These are phyloP conservation scores for Nidularia sp. DNA, from an alignment of 768 basidiomycete species.

Conservation along the genomic window DNA sequence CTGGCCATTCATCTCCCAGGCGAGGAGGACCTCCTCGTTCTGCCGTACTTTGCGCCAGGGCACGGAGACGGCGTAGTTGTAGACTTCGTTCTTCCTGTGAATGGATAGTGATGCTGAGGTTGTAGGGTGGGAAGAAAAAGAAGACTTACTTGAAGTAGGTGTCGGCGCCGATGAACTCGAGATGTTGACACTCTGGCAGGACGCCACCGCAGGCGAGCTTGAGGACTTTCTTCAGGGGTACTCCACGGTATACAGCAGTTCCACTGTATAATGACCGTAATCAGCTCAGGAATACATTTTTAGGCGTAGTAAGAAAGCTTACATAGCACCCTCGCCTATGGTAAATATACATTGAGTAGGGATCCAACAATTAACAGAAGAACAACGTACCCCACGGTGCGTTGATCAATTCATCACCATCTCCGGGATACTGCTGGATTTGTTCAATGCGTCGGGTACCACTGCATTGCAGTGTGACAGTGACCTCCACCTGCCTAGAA, in stretches of 20 bases:
- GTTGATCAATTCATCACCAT: slow-evolving; percentile 50
- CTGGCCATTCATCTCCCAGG: slow-evolving; percentile 50
- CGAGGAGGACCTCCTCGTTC: slow-evolving; percentile 45
- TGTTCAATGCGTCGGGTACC: slow-evolving; percentile 51
- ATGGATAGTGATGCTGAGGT: background rate
- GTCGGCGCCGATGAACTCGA: slow-evolving; percentile 55
- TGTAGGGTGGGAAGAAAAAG: background rate
- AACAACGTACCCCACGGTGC: slow-evolving; percentile 38
- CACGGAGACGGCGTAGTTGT: slow-evolving; percentile 42
- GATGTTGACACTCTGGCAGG: slow-evolving; percentile 40
- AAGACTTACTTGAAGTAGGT: slow-evolving; percentile 47
- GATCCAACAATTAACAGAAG: background rate
- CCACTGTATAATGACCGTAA: slow-evolving; percentile 23
- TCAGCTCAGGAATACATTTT: background rate
- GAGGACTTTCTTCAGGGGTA: slow-evolving; percentile 48
- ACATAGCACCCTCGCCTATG: slow-evolving; percentile 46
- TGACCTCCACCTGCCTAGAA: slow-evolving; percentile 40
- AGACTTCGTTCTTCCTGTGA: slow-evolving; percentile 26
- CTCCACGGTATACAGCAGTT: slow-evolving; percentile 48
- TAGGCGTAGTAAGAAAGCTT: slow-evolving; percentile 4
- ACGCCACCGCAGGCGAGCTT: slow-evolving; percentile 50
- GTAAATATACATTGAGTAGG: background rate
- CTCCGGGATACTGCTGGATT: slow-evolving; percentile 47
- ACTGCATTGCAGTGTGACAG: slow-evolving; percentile 52
- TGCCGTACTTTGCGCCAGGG: slow-evolving; percentile 44